Evolutionary conservation across 306 rosid genomes (phyloP), one percentile per base, ranked within the genome.

Genomic region (Canavalia ensiformis): DNA sequence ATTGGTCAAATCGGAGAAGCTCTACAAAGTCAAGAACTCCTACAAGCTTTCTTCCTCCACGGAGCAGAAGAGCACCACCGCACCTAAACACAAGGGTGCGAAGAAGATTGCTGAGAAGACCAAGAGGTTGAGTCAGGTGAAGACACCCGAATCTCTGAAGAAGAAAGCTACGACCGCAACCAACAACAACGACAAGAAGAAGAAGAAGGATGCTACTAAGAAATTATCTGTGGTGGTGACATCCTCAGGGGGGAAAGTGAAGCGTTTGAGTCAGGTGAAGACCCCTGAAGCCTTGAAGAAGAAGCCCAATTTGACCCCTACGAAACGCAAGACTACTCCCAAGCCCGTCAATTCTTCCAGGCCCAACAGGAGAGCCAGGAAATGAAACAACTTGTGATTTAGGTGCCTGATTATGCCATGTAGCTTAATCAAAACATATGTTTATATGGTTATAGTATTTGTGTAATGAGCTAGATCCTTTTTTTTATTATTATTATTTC

Each of bases 231-330:
- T 8, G 51, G 58, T 3, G 57, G 33, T 10, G 3, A n/a, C 54
- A 6, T 37, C 64, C 2, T 56, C 82, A 0, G 67, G 29, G 3
- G 68, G 45, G 18, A 83, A 65, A 65, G 42, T 78, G 65, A 78
- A 83, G 76, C 50, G 69, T 39, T 69, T 83, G 63, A 78, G 76
- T 46, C 72, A 72, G 52, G 67, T 83, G 35, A 83, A 72, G 66
- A 83, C 87, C 5, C 87, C 87, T 12, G 83, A 83, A 35, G 81
- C 72, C n/a, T 54, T 72, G 83, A 78, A 72, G 83, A 73, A 78
- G 65, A 77, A 71, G 63, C 54, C 82, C 29, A 76, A 68, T 3
- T 55, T 47, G 30, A 13, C 66, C 5, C 56, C 81, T 4, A 0
- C 2, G 60, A 59, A 82, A 66, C 45, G 81, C 46, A 67, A 82